A percentile compares a stretch with the other conserved stretches of the same genome.
Evolutionary conservation across 495 filamentous ascomycete genomes (phyloP).

Genomic region (Cercophora samala): DNA sequence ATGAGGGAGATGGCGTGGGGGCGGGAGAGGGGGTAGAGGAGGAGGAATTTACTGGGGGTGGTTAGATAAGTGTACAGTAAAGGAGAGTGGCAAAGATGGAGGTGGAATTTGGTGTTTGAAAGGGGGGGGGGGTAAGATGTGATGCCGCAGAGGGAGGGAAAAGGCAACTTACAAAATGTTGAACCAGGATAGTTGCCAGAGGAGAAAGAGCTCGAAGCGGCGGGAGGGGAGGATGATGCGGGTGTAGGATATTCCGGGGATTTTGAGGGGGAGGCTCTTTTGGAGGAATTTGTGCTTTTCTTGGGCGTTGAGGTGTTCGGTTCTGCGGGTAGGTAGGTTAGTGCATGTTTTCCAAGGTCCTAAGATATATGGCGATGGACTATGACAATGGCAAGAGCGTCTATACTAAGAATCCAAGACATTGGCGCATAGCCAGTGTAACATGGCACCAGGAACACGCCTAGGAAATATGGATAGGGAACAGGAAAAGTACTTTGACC

Average conservation of each 20-base stretch:
- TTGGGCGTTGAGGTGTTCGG: slow-evolving; percentile 69
- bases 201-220: slow-evolving; percentile 62
- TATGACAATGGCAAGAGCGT: background rate
- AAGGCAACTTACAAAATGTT: slow-evolving; percentile 41
- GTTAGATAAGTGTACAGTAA: background rate
- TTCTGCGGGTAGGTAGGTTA: slow-evolving; percentile 34
- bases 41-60: slow-evolving; percentile 53
- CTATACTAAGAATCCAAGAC: background rate
- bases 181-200: slow-evolving; percentile 62
- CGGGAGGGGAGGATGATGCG: slow-evolving; percentile 71
- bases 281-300: slow-evolving; percentile 54
- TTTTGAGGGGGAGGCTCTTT: slow-evolving; percentile 37
- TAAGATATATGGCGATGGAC: background rate
- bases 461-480: background rate
- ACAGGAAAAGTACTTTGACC: slow-evolving; percentile 57
- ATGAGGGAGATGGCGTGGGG: slow-evolving; percentile 64
- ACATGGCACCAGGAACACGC: background rate
- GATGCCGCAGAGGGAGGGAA: slow-evolving; percentile 37
- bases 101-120: background rate
- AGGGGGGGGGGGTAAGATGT: background rate
- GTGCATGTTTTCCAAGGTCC: background rate
- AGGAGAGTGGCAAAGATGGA: background rate
- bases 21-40: slow-evolving; percentile 54
- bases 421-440: background rate
- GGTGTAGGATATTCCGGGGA: slow-evolving; percentile 57